A percentile compares a stretch with the other conserved stretches of the same genome.
phyloP scores from a whole-genome alignment of 2,329 filamentous ascomycete species.

The Bipolaris bicolor region DNA sequence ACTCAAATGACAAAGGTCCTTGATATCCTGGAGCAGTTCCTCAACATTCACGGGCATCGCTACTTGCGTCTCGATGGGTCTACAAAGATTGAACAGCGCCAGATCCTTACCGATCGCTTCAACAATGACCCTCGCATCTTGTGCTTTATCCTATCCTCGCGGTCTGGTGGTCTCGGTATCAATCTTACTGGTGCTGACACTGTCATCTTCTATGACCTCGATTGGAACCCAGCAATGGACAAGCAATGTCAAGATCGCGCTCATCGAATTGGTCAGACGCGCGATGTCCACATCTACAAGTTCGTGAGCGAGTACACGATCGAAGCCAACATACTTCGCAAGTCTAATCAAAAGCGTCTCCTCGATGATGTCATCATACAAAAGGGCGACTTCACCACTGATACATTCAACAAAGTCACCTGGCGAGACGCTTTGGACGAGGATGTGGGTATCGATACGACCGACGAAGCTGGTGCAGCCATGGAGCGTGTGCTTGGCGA shows the following conservation, averaged over 20 bases:
- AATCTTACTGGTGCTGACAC: slow-evolving; percentile 96
- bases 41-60: slow-evolving; percentile 96
- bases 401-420: slow-evolving; percentile 83
- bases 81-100: slow-evolving; percentile 93
- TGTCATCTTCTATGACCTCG: slow-evolving; percentile 98
- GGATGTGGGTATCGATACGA: slow-evolving; percentile 47
- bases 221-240: slow-evolving; percentile 99
- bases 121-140: slow-evolving; percentile 92
- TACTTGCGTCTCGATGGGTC: slow-evolving; percentile 96
- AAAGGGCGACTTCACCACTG: slow-evolving; percentile 96
- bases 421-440: slow-evolving; percentile 71
- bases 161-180: slow-evolving; percentile 92
- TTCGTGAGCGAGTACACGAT: slow-evolving; percentile 72
- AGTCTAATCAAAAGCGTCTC: slow-evolving; percentile 96
- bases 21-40: slow-evolving; percentile 94
- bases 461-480: slow-evolving; percentile 75
- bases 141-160: slow-evolving; percentile 92
- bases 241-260: slow-evolving; percentile 98
- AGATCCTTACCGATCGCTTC: slow-evolving; percentile 94
- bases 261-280: slow-evolving; percentile 95
- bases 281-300: slow-evolving; percentile 95
- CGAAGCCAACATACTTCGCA: slow-evolving; percentile 95
- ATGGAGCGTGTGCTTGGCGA: slow-evolving; percentile 84
- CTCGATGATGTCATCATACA: slow-evolving; percentile 98
- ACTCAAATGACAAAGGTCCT: slow-evolving; percentile 99